Percentiles rank a stretch among this genome's conserved stretches.
phyloP scores from a whole-genome alignment of 164 flowering plant species.

The Dillenia turbinata region DNA sequence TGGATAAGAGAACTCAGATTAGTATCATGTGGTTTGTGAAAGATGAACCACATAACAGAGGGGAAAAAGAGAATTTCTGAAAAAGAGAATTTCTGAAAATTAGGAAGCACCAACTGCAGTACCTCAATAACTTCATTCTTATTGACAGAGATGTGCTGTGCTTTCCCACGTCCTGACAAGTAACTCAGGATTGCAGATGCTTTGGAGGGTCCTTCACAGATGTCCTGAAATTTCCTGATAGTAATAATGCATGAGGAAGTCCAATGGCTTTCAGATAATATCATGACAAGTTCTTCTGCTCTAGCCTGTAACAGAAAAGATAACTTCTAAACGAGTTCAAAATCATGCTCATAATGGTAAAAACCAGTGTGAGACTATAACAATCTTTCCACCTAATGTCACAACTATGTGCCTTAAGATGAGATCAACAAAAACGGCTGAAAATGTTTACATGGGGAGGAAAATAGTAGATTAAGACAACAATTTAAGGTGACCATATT shows the following conservation, averaged over 20 bases:
- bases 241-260: constrained; percentile 66
- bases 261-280: constrained; percentile 72
- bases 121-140: constrained; percentile 65
- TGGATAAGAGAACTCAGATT: too few species aligned
- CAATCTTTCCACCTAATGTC: too few species aligned
- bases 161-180: constrained; percentile 59
- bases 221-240: constrained; percentile 42
- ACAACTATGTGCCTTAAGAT: background rate
- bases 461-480: background rate
- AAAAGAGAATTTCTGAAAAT: background rate
- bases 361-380: too few species aligned
- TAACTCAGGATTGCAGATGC: constrained; percentile 62
- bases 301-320: constrained; percentile 40
- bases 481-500: background rate
- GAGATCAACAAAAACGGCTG: background rate
- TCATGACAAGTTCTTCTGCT: constrained; percentile 44
- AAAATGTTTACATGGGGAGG: constrained; percentile 1
- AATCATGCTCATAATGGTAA: background rate
- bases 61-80: too few species aligned
- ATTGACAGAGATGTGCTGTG: constrained; percentile 33
- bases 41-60: too few species aligned
- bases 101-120: constrained; percentile 4
- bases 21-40: too few species aligned
- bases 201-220: constrained; percentile 62
- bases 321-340: background rate